Conservation (phyloP, 768 basidiomycete genomes). For the Cyclocybe aegerita region DNA sequence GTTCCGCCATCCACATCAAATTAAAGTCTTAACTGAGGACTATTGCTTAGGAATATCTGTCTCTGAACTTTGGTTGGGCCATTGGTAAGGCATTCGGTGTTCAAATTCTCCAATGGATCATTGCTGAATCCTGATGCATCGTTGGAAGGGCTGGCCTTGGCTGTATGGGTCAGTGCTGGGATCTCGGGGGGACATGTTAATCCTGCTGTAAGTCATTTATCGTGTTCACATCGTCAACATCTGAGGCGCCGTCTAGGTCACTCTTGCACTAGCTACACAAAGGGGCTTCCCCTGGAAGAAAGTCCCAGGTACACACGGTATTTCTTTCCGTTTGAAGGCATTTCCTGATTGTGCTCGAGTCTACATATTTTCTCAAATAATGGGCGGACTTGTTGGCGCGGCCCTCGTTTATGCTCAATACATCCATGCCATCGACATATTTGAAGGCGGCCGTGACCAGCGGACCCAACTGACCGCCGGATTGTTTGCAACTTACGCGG, state of each 20-base stretch:
- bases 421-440: slow-evolving; percentile 63
- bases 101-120: no score
- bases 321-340: background rate
- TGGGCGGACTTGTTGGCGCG: slow-evolving; percentile 63
- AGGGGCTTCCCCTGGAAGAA: slow-evolving; percentile 80
- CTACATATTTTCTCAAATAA: slow-evolving; percentile 47
- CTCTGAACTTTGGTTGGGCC: slow-evolving; percentile 40
- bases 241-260: slow-evolving; percentile 43
- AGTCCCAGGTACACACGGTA: slow-evolving; percentile 49
- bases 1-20: slow-evolving; percentile 1
- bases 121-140: background rate
- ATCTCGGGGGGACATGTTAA: slow-evolving; percentile 79
- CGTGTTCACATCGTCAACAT: background rate
- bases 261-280: slow-evolving; percentile 66
- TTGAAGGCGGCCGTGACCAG: slow-evolving; percentile 53
- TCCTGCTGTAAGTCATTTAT: slow-evolving; percentile 51
- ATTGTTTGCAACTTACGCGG: slow-evolving; percentile 63
- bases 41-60: slow-evolving; percentile 39
- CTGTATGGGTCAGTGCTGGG: slow-evolving; percentile 63
- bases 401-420: slow-evolving; percentile 64
- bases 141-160: slow-evolving; percentile 44
- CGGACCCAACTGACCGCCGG: slow-evolving; percentile 57
- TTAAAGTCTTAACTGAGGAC: background rate
- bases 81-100: slow-evolving; percentile 14
- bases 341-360: slow-evolving; percentile 9